Conservation (phyloP, 1,284 basidiomycete genomes). For the Tilletia setariae region DNA sequence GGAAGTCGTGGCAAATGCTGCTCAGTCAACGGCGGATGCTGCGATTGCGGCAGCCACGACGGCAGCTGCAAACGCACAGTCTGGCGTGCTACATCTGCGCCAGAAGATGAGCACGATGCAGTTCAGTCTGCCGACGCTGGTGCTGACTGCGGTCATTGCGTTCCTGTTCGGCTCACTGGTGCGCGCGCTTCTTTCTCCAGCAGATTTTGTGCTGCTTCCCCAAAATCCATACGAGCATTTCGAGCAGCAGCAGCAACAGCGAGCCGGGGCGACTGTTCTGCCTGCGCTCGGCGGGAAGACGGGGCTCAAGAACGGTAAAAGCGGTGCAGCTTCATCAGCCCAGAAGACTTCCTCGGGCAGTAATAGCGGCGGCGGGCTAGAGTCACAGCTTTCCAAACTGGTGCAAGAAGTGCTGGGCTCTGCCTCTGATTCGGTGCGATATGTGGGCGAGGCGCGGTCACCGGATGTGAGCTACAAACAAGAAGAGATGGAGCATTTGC, state of each 20-base stretch:
- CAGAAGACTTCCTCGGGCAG: background rate
- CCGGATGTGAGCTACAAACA: background rate
- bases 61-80: background rate
- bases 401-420: conserved; percentile 1
- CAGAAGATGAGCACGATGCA: conserved; percentile 21
- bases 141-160: conserved; percentile 78
- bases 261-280: background rate
- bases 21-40: conserved; percentile 3
- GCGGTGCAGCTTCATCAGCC: background rate
- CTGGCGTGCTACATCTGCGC: background rate
- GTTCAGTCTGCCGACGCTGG: conserved; percentile 40
- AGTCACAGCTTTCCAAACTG: background rate
- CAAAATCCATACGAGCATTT: conserved; percentile 16
- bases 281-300: background rate
- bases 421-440: too few relatives aligned
- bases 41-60: conserved; percentile 19
- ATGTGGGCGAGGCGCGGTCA: too few relatives aligned
- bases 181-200: conserved; percentile 77
- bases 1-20: background rate
- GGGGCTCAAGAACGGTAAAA: background rate
- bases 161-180: conserved; percentile 87
- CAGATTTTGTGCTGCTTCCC: conserved; percentile 71
- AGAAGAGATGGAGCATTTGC: conserved; percentile 6
- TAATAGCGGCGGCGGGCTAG: background rate
- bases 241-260: background rate